Evolutionary conservation across 1,284 basidiomycete species (phyloP).

Genomic region (Termitomyces sp.): DNA sequence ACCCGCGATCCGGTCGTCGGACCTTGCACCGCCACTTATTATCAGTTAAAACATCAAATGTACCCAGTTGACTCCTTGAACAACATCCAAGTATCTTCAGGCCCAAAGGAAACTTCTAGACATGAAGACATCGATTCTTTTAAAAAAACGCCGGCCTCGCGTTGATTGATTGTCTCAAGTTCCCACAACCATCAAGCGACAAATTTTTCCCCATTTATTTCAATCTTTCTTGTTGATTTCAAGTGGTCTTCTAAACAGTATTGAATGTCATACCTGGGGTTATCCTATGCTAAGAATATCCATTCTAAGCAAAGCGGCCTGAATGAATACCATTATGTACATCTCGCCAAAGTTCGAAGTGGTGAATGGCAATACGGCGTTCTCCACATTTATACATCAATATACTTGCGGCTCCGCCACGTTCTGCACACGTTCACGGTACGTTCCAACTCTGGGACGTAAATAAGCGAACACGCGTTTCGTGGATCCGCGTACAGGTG

Average conservation of each 20-base stretch:
- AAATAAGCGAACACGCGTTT: conserved; percentile 6
- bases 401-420: conserved; percentile 2
- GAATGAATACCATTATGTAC: background rate
- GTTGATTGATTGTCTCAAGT: background rate
- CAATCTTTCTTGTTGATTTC: background rate
- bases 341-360: background rate
- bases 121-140: no score
- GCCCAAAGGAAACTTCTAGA: no score
- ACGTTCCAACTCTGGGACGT: conserved; percentile 2
- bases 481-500: background rate
- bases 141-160: background rate
- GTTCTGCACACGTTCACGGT: conserved; percentile 2
- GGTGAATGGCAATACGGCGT: background rate
- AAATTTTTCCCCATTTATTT: background rate
- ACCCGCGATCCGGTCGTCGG: conserved; percentile 12
- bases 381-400: conserved; percentile 4
- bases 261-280: background rate
- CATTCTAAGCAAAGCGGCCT: background rate
- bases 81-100: background rate
- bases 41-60: background rate
- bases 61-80: background rate
- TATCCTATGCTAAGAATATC: background rate
- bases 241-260: background rate
- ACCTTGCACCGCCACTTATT: conserved; percentile 6
- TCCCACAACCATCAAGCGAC: background rate